A percentile compares a stretch with the other conserved stretches of the same genome.
These are phyloP conservation scores for Hsuehochloa calcarea DNA, from an alignment of 176 grass and related monocot genomes.

Conservation along the genomic window DNA sequence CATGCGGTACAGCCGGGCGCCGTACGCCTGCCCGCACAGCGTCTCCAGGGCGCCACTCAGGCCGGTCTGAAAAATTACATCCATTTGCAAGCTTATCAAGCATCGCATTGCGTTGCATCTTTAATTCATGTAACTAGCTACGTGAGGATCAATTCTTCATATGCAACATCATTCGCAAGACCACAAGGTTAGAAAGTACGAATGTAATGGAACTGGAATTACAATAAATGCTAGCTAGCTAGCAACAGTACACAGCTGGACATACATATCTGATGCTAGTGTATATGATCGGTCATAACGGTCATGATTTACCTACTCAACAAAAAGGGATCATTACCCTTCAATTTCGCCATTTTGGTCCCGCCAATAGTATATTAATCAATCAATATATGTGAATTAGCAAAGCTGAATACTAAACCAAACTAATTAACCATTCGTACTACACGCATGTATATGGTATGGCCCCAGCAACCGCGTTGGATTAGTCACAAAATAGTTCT, in stretches of 20 bases:
- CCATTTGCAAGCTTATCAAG: background rate
- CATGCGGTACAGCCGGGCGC: conserved; percentile 62
- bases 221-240: background rate
- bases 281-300: background rate
- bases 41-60: conserved; percentile 86
- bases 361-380: too few species aligned
- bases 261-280: background rate
- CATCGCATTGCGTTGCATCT: background rate
- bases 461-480: background rate
- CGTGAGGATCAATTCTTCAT: background rate
- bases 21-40: conserved; percentile 80
- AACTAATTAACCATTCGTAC: background rate
- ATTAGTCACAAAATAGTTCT: too few species aligned
- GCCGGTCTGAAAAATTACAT: conserved; percentile 46
- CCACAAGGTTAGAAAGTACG: background rate
- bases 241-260: too few species aligned
- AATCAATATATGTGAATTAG: too few species aligned
- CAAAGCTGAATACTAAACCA: too few species aligned
- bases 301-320: background rate
- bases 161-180: background rate
- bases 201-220: background rate
- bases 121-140: background rate
- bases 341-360: background rate
- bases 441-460: background rate
- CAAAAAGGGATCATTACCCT: too few species aligned